phyloP scores from a whole-genome alignment of 306 rosid species.

The Arachis stenosperma region DNA sequence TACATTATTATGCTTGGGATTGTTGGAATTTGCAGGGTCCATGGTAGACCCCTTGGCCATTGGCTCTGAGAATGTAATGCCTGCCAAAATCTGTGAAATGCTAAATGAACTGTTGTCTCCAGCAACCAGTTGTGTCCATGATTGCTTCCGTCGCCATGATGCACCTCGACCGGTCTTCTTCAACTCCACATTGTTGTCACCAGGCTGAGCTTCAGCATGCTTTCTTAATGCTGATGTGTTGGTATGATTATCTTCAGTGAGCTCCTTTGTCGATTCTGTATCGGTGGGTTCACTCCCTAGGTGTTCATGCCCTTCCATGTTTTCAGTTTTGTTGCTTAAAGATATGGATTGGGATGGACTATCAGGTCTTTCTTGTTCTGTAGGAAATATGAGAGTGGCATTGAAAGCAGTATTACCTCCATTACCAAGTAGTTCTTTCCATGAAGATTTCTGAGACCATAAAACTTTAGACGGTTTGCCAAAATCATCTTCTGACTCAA shows the following conservation, averaged over 20 bases:
- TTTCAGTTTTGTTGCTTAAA: constrained; percentile 29
- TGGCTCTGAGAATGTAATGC: constrained; percentile 47
- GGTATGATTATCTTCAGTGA: too few relatives aligned
- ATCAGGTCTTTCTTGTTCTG: constrained; percentile 37
- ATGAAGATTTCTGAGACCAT: constrained; percentile 79
- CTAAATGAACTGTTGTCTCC: constrained; percentile 58
- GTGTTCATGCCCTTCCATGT: constrained; percentile 28
- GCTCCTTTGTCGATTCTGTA: not conserved
- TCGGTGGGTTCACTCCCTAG: constrained; percentile 6
- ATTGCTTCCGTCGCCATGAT: constrained; percentile 69
- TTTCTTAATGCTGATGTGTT: not conserved
- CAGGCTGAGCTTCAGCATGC: constrained; percentile 45
- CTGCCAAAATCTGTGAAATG: constrained; percentile 62
- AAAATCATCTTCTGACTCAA: constrained; percentile 41
- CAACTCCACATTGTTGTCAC: constrained; percentile 31
- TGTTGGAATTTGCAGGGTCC: constrained; percentile 38
- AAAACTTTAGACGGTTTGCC: constrained; percentile 48
- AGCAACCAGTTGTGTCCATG: constrained; percentile 81
- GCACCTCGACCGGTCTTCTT: constrained; percentile 63
- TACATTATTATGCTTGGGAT: constrained; percentile 31
- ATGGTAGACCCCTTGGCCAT: constrained; percentile 23
- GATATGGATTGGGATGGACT: constrained; percentile 27
- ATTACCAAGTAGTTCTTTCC: constrained; percentile 70
- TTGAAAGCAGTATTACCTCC: constrained; percentile 53
- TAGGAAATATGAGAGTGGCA: constrained; percentile 51